Evolutionary conservation across 805 yeast species (phyloP).

Genomic region (Priceomyces carsonii): DNA sequence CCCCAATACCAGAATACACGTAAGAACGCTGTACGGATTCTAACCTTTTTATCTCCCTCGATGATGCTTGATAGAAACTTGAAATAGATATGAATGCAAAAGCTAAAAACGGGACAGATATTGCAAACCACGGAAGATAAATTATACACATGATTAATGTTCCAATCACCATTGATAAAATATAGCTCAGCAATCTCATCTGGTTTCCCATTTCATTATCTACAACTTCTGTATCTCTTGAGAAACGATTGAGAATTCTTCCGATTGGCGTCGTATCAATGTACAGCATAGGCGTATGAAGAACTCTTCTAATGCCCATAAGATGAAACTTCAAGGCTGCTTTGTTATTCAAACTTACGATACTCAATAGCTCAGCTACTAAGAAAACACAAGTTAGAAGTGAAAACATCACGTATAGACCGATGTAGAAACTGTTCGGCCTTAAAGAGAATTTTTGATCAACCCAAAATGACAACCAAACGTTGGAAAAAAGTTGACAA

Average conservation of each 20-base stretch:
- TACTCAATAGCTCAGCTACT: slow-evolving; percentile 7
- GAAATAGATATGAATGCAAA: slow-evolving; percentile 44
- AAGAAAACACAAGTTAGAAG: slow-evolving; percentile 14
- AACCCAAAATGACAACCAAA: slow-evolving; percentile 27
- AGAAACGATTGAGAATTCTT: slow-evolving; percentile 25
- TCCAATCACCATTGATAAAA: slow-evolving; percentile 54
- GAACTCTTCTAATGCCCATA: slow-evolving; percentile 13
- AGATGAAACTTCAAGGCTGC: slow-evolving; percentile 17
- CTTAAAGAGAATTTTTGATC: slow-evolving; percentile 11
- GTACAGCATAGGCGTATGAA: slow-evolving; percentile 23
- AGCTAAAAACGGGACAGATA: slow-evolving; percentile 56
- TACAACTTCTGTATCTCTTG: slow-evolving; percentile 24
- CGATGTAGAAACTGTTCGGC: slow-evolving; percentile 14
- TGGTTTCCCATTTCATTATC: slow-evolving; percentile 24
- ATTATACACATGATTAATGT: slow-evolving; percentile 62
- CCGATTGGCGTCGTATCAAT: slow-evolving; percentile 29
- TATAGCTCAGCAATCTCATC: slow-evolving; percentile 20
- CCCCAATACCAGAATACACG: slow-evolving; percentile 70
- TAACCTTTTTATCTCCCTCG: slow-evolving; percentile 72
- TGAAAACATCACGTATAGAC: slow-evolving; percentile 18
- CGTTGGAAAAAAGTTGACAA: slow-evolving; percentile 19
- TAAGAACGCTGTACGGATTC: slow-evolving; percentile 69
- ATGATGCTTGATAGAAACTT: slow-evolving; percentile 63
- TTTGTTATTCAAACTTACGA: slow-evolving; percentile 14
- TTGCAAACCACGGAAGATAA: slow-evolving; percentile 74